phyloP scores from a whole-genome alignment of 495 filamentous ascomycete species.

The Hypoxylon rickii region DNA sequence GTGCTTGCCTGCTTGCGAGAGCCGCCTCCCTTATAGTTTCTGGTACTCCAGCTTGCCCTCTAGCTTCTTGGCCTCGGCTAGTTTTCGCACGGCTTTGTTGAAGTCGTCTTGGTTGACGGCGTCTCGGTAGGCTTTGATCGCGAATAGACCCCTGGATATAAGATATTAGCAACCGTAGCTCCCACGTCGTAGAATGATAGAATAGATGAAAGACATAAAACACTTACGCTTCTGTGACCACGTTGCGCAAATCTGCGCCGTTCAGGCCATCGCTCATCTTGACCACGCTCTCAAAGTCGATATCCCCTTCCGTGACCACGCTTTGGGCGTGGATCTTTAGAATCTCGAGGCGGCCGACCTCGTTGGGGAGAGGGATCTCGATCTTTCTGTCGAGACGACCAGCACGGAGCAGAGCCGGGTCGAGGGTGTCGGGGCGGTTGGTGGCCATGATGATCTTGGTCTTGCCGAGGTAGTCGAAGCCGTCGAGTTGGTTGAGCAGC shows the following conservation, averaged over 20 bases:
- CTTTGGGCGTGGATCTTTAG: conserved; percentile 94
- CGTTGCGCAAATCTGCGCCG: conserved; percentile 95
- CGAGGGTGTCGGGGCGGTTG: conserved; percentile 96
- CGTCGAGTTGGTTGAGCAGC: conserved; percentile 96
- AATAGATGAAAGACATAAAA: background rate
- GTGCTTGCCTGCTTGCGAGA: background rate
- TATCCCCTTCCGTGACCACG: conserved; percentile 89
- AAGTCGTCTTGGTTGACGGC: conserved; percentile 97
- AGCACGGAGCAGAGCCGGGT: conserved; percentile 91
- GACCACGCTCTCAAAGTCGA: conserved; percentile 98
- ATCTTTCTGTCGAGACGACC: conserved; percentile 97
- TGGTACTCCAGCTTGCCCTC: conserved; percentile 98
- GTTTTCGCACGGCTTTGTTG: conserved; percentile 97
- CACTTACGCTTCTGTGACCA: conserved; percentile 97
- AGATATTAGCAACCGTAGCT: conserved; percentile 31
- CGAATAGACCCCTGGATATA: conserved; percentile 76
- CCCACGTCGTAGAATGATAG: background rate
- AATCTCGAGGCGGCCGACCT: conserved; percentile 96
- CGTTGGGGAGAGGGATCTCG: conserved; percentile 98
- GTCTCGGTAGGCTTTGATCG: conserved; percentile 96
- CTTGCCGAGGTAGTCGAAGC: conserved; percentile 98
- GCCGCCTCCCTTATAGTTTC: conserved; percentile 69
- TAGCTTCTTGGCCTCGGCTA: conserved; percentile 96
- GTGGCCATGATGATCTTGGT: conserved; percentile 99
- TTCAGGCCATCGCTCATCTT: conserved; percentile 99